phyloP scores from a whole-genome alignment of 192 early-diverging fungal genomes.

The Hyaloraphidium curvatum region DNA sequence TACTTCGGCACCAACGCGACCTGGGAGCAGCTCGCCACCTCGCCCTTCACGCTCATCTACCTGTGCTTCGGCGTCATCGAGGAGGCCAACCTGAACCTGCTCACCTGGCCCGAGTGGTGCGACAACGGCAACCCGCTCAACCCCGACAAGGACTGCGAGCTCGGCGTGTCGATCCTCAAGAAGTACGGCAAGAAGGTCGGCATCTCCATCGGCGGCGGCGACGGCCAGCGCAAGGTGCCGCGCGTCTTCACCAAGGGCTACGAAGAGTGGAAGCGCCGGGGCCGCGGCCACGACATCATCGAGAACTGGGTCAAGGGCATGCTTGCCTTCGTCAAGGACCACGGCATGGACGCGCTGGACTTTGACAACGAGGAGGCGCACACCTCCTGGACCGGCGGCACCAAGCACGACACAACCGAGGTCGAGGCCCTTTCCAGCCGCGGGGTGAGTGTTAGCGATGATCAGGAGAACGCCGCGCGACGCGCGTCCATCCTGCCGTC shows the following conservation, averaged over 20 bases:
- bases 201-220: constrained; percentile 1
- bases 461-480: too few relatives aligned
- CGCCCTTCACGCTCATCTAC: neutral
- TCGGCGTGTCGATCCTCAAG: neutral
- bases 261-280: neutral
- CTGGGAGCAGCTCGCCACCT: neutral
- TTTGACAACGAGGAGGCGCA: constrained; percentile 3
- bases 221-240: neutral
- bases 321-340: neutral
- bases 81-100: neutral
- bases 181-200: neutral
- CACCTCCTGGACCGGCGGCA: neutral
- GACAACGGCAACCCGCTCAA: neutral
- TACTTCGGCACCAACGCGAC: neutral
- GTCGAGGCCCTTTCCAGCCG: neutral
- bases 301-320: neutral
- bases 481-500: too few relatives aligned
- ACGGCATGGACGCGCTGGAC: neutral
- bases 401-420: neutral
- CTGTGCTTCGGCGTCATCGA: neutral
- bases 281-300: neutral
- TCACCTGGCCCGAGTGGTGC: neutral
- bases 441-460: neutral
- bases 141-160: neutral
- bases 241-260: neutral